phyloP scores from a whole-genome alignment of 2,329 filamentous ascomycete species.

The Diaporthe sp. region DNA sequence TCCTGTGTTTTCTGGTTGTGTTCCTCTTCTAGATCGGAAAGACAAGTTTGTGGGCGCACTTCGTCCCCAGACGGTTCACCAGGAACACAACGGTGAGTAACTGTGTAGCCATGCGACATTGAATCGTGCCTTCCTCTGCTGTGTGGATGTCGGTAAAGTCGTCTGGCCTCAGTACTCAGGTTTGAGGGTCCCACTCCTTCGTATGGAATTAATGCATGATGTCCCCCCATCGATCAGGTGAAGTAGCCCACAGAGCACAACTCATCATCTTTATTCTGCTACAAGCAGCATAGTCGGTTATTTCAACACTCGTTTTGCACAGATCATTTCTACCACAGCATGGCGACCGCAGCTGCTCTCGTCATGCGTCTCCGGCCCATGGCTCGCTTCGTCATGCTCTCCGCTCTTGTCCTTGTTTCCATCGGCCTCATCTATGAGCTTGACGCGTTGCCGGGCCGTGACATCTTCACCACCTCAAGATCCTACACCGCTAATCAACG shows the following conservation, averaged over 20 bases:
- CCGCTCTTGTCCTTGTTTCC: background rate
- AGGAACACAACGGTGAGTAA: background rate
- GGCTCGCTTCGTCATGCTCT: background rate
- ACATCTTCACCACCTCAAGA: background rate
- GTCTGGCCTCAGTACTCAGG: background rate
- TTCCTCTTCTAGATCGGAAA: background rate
- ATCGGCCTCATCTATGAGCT: slow-evolving; percentile 14
- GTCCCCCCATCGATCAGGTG: background rate
- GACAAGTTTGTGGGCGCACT: background rate
- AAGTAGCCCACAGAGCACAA: background rate
- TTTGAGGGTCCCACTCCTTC: background rate
- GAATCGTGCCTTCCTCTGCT: background rate
- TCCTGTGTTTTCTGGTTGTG: background rate
- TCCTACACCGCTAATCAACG: background rate
- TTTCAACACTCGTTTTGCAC: background rate
- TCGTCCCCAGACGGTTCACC: background rate
- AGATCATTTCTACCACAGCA: background rate
- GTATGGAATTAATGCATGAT: background rate
- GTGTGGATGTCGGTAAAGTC: background rate
- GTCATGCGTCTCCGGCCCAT: background rate
- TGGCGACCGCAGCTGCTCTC: background rate
- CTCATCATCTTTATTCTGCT: background rate
- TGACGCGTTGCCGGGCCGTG: background rate
- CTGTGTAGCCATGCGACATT: background rate
- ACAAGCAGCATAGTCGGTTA: background rate